Evolutionary conservation across 1,284 basidiomycete genomes (phyloP).

Genomic region (Leccinum fallax): DNA sequence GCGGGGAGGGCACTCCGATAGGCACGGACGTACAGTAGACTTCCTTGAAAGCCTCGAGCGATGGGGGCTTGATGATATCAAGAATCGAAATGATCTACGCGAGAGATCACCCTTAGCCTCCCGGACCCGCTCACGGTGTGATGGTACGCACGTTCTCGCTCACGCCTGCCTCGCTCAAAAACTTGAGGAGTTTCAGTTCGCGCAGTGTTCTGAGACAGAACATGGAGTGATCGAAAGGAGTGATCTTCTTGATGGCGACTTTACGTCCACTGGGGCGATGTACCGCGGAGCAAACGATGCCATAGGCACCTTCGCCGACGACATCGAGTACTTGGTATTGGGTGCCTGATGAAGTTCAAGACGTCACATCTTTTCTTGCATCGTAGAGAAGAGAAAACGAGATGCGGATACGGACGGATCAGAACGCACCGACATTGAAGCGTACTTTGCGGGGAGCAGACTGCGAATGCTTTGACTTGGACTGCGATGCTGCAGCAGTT

Average conservation of each 20-base stretch:
- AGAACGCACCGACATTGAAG: conserved; percentile 86
- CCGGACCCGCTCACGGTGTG: not conserved
- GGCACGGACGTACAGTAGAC: conserved; percentile 68
- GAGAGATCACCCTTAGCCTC: conserved; percentile 1
- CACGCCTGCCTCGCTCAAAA: conserved; percentile 87
- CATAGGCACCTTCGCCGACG: conserved; percentile 87
- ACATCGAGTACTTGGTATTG: conserved; percentile 90
- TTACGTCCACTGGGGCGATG: conserved; percentile 80
- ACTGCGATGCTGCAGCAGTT: conserved; percentile 21
- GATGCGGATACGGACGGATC: not conserved
- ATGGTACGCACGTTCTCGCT: conserved; percentile 81
- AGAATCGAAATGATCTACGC: conserved; percentile 90
- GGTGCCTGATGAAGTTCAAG: conserved; percentile 50
- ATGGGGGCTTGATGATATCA: conserved; percentile 90
- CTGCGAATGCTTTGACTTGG: conserved; percentile 65
- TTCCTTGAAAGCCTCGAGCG: conserved; percentile 91
- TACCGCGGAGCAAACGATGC: conserved; percentile 87
- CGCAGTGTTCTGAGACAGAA: conserved; percentile 85
- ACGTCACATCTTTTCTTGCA: not conserved
- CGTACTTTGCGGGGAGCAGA: conserved; percentile 85
- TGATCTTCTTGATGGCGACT: conserved; percentile 91
- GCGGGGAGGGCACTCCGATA: not conserved
- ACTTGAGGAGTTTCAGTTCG: conserved; percentile 88
- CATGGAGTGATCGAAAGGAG: conserved; percentile 92
- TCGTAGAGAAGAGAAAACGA: not conserved